Conservation (phyloP, 768 basidiomycete species). For the Cytidiella melzeri region DNA sequence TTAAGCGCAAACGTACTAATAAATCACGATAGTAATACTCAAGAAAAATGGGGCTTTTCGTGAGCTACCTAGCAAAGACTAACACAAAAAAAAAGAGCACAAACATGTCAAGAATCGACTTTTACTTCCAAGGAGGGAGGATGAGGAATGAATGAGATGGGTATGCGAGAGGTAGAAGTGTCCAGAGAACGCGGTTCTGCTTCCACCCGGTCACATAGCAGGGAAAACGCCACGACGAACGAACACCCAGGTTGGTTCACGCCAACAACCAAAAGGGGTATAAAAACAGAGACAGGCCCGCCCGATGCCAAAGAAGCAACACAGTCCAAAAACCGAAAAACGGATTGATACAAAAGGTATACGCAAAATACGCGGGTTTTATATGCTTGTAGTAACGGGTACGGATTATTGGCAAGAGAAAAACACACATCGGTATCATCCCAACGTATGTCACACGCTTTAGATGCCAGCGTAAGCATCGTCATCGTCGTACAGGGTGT, state of each 20-base stretch:
- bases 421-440: neutral
- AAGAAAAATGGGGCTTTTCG: neutral
- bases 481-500: conserved; percentile 50
- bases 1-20: neutral
- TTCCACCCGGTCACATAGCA: neutral
- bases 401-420: neutral
- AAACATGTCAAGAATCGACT: too few relatives aligned
- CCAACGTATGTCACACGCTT: conserved; percentile 11
- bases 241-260: too few relatives aligned
- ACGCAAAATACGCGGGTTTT: neutral
- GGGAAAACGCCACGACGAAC: neutral
- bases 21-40: neutral
- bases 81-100: neutral
- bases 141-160: neutral
- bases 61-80: neutral
- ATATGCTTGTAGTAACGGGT: neutral
- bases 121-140: neutral
- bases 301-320: neutral
- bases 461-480: conserved; percentile 70
- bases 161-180: neutral
- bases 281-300: neutral
- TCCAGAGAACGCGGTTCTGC: neutral
- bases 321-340: neutral
- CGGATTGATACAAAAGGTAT: neutral
- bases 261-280: too few relatives aligned